These are phyloP conservation scores for Starmerella cellae DNA, from an alignment of 805 yeast genomes.

Conservation along the genomic window DNA sequence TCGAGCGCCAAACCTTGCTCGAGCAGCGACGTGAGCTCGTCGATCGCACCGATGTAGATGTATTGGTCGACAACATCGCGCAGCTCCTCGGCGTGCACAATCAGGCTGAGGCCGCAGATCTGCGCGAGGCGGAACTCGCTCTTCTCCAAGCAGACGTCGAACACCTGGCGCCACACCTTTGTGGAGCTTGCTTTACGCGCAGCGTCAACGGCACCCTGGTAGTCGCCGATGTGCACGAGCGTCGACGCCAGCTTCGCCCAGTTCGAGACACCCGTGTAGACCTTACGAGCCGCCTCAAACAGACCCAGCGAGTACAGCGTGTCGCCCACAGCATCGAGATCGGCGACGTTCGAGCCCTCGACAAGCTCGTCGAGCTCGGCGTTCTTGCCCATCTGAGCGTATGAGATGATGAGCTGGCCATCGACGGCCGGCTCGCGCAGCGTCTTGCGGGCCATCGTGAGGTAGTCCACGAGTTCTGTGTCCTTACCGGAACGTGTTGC, in stretches of 20 bases:
- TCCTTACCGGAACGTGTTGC: slow-evolving; percentile 93
- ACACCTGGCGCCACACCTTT: slow-evolving; percentile 93
- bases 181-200: slow-evolving; percentile 95
- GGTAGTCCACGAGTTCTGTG: slow-evolving; percentile 77
- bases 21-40: slow-evolving; percentile 78
- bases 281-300: slow-evolving; percentile 84
- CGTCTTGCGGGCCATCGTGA: slow-evolving; percentile 82
- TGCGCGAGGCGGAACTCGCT: slow-evolving; percentile 94
- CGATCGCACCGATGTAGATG: slow-evolving; percentile 82
- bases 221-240: slow-evolving; percentile 78
- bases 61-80: slow-evolving; percentile 77
- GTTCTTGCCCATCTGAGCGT: slow-evolving; percentile 64
- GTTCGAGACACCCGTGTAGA: slow-evolving; percentile 76
- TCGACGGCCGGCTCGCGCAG: slow-evolving; percentile 86
- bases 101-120: slow-evolving; percentile 93
- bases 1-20: slow-evolving; percentile 94
- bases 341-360: slow-evolving; percentile 82
- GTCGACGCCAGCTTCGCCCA: slow-evolving; percentile 96
- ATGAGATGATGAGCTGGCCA: slow-evolving; percentile 77
- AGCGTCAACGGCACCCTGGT: slow-evolving; percentile 94
- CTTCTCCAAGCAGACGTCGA: slow-evolving; percentile 89
- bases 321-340: slow-evolving; percentile 84
- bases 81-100: slow-evolving; percentile 94
- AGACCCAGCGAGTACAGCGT: slow-evolving; percentile 65
- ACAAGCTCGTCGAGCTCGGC: slow-evolving; percentile 75